A percentile compares a stretch with the other conserved stretches of the same genome.
These are phyloP conservation scores for Davidsoniella australis DNA, from an alignment of 2,329 filamentous ascomycete species.

Conservation along the genomic window DNA sequence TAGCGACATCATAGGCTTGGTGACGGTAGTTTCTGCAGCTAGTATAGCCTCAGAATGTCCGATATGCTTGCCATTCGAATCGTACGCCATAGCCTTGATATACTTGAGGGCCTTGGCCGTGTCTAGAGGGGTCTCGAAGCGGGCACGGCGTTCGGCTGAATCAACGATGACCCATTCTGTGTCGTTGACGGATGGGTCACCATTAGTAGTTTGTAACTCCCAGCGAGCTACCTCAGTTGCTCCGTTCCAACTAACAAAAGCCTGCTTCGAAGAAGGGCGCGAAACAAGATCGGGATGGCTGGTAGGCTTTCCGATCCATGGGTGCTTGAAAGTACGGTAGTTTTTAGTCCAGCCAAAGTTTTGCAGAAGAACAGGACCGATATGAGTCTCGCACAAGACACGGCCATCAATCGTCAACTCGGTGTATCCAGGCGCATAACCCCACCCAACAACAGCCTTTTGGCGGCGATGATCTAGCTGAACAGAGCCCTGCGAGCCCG, in stretches of 20 bases:
- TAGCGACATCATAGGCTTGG: slow-evolving; percentile 2
- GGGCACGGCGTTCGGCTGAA: slow-evolving; percentile 18
- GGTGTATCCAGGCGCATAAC: slow-evolving; percentile 29
- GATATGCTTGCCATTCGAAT: not conserved
- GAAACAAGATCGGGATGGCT: slow-evolving; percentile 17
- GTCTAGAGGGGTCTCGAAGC: slow-evolving; percentile 27
- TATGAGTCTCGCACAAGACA: slow-evolving; percentile 34
- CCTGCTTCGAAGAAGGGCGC: slow-evolving; percentile 14
- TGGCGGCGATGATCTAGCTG: slow-evolving; percentile 34
- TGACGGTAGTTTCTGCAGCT: not conserved
- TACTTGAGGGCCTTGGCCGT: slow-evolving; percentile 7
- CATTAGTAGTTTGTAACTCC: slow-evolving; percentile 30
- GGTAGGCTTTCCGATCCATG: slow-evolving; percentile 32
- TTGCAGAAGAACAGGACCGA: slow-evolving; percentile 23
- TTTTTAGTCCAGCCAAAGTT: slow-evolving; percentile 25
- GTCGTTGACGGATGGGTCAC: slow-evolving; percentile 16
- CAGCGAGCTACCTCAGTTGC: slow-evolving; percentile 29
- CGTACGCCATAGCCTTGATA: not conserved
- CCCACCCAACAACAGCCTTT: slow-evolving; percentile 40
- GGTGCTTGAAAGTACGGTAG: slow-evolving; percentile 36
- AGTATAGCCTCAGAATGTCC: not conserved
- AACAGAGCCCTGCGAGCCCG: slow-evolving; percentile 32
- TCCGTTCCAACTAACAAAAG: slow-evolving; percentile 38
- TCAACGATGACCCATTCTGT: slow-evolving; percentile 23
- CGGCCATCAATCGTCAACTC: slow-evolving; percentile 30